Conservation (phyloP, 2,329 filamentous ascomycete genomes). For the Pestalotiopsis sp. region DNA sequence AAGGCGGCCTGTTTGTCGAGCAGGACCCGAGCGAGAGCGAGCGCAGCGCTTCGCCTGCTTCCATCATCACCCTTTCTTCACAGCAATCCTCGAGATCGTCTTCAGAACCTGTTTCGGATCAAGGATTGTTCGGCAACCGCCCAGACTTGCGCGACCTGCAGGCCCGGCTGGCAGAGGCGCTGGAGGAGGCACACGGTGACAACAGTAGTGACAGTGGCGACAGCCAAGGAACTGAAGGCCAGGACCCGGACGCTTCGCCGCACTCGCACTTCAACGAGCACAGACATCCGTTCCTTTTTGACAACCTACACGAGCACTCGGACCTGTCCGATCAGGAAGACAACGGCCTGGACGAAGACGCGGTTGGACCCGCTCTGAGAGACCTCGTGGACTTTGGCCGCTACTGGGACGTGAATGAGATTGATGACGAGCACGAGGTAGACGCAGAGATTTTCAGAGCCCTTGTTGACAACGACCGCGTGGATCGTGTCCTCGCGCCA, state of each 20-base stretch:
- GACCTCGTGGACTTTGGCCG: not conserved
- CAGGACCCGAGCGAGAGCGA: not conserved
- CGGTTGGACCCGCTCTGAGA: not conserved
- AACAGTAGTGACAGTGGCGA: not conserved
- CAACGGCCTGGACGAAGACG: conserved; percentile 10
- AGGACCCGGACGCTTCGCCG: conserved; percentile 4
- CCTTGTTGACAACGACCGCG: not conserved
- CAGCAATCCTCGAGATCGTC: not conserved
- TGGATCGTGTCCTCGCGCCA: too few species aligned
- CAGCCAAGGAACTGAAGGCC: conserved; percentile 13
- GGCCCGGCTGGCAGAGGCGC: not conserved
- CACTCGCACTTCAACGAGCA: not conserved
- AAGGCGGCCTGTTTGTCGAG: conserved; percentile 8
- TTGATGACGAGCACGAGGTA: conserved; percentile 8
- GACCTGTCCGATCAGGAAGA: conserved; percentile 2
- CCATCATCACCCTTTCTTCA: conserved; percentile 1
- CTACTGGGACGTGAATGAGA: not conserved
- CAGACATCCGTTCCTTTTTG: not conserved
- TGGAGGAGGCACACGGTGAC: not conserved
- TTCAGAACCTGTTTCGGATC: not conserved
- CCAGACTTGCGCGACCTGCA: not conserved
- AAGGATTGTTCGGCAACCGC: not conserved
- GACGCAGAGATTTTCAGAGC: conserved; percentile 12
- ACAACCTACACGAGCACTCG: not conserved
- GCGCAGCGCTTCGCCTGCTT: conserved; percentile 7